Conservation (phyloP, 306 rosid genomes). For the Glycyrrhiza uralensis region DNA sequence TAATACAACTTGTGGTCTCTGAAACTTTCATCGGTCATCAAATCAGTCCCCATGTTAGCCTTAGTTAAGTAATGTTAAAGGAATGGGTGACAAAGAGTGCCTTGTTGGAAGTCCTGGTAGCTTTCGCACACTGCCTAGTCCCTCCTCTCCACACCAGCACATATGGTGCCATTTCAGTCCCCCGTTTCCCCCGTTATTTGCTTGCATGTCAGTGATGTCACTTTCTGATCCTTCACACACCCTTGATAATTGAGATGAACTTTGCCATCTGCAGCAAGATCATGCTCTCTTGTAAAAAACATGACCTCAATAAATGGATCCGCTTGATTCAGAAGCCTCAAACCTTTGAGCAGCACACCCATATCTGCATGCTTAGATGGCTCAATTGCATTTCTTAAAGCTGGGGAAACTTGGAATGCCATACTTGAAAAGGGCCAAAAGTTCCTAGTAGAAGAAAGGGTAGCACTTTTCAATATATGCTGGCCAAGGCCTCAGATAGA, state of each 20-base stretch:
- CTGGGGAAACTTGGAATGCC: constrained; percentile 80
- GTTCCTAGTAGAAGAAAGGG: constrained; percentile 74
- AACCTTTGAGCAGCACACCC: constrained; percentile 65
- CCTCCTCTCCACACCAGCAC: too few species aligned
- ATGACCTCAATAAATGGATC: constrained; percentile 92
- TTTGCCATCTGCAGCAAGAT: constrained; percentile 87
- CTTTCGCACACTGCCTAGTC: too few species aligned
- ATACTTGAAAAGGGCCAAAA: constrained; percentile 94
- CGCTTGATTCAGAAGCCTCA: constrained; percentile 80
- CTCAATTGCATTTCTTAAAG: constrained; percentile 83
- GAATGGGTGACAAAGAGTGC: too few species aligned
- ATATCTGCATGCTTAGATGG: constrained; percentile 84
- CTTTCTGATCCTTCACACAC: too few species aligned
- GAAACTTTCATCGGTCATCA: too few species aligned
- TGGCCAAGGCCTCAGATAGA: constrained; percentile 91
- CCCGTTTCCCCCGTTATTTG: too few species aligned
- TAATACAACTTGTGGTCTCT: neutral
- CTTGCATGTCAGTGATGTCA: too few species aligned
- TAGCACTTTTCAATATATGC: constrained; percentile 84
- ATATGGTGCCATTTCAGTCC: too few species aligned
- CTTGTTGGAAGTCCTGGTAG: too few species aligned
- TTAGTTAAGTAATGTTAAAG: too few species aligned
- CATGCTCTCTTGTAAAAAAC: constrained; percentile 72
- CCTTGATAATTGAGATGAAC: too few species aligned
- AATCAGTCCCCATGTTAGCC: neutral